Evolutionary conservation across 1,284 basidiomycete genomes (phyloP).

Genomic region (Thelephora terrestris): DNA sequence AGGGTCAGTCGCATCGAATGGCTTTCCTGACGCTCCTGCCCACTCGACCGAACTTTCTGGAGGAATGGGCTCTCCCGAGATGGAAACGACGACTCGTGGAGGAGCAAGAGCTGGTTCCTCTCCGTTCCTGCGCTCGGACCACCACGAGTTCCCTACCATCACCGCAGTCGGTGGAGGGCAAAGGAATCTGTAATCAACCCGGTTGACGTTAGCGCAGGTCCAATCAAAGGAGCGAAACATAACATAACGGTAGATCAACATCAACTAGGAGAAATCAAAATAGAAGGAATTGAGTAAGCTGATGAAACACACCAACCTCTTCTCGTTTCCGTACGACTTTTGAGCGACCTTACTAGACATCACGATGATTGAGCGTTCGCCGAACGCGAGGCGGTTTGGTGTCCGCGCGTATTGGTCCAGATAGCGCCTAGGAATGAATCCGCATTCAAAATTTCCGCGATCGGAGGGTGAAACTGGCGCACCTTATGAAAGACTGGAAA

Average conservation of each 20-base stretch:
- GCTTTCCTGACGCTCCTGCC: constrained; percentile 73
- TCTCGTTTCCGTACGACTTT: constrained; percentile 95
- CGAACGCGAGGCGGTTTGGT: constrained; percentile 79
- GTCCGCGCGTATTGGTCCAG: constrained; percentile 79
- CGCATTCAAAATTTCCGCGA: not conserved
- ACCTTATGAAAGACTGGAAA: constrained; percentile 74
- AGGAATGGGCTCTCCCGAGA: constrained; percentile 81
- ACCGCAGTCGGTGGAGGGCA: constrained; percentile 94
- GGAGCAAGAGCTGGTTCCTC: constrained; percentile 68
- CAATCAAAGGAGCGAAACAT: not conserved
- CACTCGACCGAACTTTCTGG: constrained; percentile 80
- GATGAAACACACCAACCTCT: constrained; percentile 44
- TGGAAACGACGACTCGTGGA: constrained; percentile 80
- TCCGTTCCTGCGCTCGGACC: constrained; percentile 66
- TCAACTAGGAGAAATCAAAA: not conserved
- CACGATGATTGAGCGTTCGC: constrained; percentile 89
- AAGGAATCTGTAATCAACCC: constrained; percentile 52
- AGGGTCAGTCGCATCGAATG: constrained; percentile 73
- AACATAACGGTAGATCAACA: constrained; percentile 3
- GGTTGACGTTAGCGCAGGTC: not conserved
- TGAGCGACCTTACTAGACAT: constrained; percentile 96
- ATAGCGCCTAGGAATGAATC: constrained; percentile 43
- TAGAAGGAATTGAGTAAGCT: constrained; percentile 3
- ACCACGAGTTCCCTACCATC: constrained; percentile 93
- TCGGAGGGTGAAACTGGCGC: constrained; percentile 9